Base-by-base conservation (phyloP, 2,329 filamentous ascomycete species). In the Calonectria pseudoturangicola region DNA sequence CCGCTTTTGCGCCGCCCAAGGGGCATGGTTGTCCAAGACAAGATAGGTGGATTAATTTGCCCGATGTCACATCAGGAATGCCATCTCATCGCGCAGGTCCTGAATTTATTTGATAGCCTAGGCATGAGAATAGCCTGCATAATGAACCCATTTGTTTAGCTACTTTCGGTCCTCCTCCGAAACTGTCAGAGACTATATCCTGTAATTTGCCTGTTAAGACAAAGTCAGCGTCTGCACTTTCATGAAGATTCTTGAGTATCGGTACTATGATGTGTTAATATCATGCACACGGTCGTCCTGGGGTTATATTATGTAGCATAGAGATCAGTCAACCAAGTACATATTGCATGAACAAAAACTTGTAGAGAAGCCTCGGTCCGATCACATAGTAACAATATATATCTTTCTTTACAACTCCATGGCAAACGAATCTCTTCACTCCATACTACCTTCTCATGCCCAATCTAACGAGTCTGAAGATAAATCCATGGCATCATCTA, bases 21-120 rank as follows among this genome's bases (percentile, higher is more conserved):
- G 7, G 4, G 21, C 54, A 25, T 58, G 54, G 30, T 36, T 16
- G n/a, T 15, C 18, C 33, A 39, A n/a, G 54, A 36, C 33, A 12
- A 58, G 54, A 58, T 58, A 58, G 54, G 54, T 58, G 54, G 54
- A 58, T 58, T 58, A 58, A 58, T 58, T 58, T 10, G 12, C 4
- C 33, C 54, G 54, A 58, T 58, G 33, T 25, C 21, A 36, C 54
- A 58, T 58, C 12, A 58, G n/a, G n/a, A 39, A 9, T 58, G 54
- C 33, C 33, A 27, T 9, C 43, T 47, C 43, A 47, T 47, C n/a
- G 8, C 43, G 21, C 18, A 21, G 18, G 43, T 47, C 43, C 43
- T 47, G 43, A 47, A 47, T 47, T 47, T 47, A 47, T 3, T 9
- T 21, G 18, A 21, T n/a, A 8, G 18, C 43, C 18, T 47, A 8